phyloP scores from a whole-genome alignment of 352 stramenopile species.

The Phytopythium chamaehyphon region DNA sequence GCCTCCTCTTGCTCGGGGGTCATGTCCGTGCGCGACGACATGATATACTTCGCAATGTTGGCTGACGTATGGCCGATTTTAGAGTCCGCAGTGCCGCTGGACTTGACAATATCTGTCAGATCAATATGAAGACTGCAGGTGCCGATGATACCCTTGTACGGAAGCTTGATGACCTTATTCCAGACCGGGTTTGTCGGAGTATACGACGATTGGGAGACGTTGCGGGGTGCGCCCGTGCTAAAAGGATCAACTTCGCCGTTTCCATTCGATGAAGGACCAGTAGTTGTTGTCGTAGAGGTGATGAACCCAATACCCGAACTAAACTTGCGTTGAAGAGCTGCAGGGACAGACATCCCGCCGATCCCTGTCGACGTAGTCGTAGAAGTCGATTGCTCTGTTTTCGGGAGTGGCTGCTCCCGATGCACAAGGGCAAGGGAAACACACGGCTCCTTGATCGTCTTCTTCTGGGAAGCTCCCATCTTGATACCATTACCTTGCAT shows the following conservation, averaged over 20 bases:
- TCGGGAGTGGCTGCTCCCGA: conserved; percentile 45
- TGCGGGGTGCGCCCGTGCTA: conserved; percentile 56
- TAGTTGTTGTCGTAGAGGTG: conserved; percentile 25
- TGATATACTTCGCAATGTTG: conserved; percentile 84
- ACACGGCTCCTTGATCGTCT: conserved; percentile 56
- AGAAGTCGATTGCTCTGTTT: conserved; percentile 16
- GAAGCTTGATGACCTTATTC: conserved; percentile 76
- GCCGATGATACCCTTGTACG: conserved; percentile 73
- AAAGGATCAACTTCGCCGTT: conserved; percentile 34
- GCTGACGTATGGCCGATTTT: conserved; percentile 65
- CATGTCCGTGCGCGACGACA: conserved; percentile 41
- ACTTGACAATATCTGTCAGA: conserved; percentile 50
- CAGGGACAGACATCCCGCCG: conserved; percentile 61
- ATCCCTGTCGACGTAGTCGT: conserved; percentile 18
- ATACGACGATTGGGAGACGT: conserved; percentile 51
- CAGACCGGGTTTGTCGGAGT: conserved; percentile 71
- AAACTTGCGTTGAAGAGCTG: conserved; percentile 65
- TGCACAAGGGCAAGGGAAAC: conserved; percentile 60
- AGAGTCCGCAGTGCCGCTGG: conserved; percentile 21
- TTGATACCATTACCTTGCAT: conserved; percentile 83
- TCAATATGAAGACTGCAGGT: conserved; percentile 76
- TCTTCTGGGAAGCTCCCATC: conserved; percentile 62
- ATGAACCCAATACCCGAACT: conserved; percentile 56
- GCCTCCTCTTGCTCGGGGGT: conserved; percentile 54
- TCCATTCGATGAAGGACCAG: conserved; percentile 5